phyloP scores from a whole-genome alignment of 1,139 yeast genomes.

The Hyphopichia burtonii region DNA sequence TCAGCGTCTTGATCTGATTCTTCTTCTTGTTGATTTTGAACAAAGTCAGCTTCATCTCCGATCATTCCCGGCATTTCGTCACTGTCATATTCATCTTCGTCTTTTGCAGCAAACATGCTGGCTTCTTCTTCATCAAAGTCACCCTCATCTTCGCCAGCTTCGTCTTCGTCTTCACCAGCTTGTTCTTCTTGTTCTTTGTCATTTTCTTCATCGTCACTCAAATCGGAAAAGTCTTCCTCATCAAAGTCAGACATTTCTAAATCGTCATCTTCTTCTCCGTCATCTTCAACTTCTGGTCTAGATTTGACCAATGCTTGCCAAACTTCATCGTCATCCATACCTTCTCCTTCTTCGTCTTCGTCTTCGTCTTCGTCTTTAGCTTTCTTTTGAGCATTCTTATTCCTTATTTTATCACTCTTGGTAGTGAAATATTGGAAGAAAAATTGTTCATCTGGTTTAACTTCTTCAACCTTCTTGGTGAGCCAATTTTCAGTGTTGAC shows the following conservation, averaged over 20 bases:
- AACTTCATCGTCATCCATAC: slow-evolving; percentile 62
- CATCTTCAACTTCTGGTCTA: slow-evolving; percentile 73
- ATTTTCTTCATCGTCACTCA: slow-evolving; percentile 22
- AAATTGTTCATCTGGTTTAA: slow-evolving; percentile 86
- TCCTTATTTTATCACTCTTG: slow-evolving; percentile 50
- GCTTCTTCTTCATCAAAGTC: slow-evolving; percentile 21
- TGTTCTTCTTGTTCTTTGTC: slow-evolving; percentile 29
- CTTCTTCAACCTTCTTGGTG: slow-evolving; percentile 56
- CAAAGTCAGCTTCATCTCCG: slow-evolving; percentile 11
- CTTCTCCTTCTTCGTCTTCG: slow-evolving; percentile 26
- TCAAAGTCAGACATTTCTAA: slow-evolving; percentile 51
- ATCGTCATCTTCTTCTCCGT: slow-evolving; percentile 40
- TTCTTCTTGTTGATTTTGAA: slow-evolving; percentile 14
- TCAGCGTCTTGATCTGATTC: slow-evolving; percentile 14
- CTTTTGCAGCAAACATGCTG: slow-evolving; percentile 29
- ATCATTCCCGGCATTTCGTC: slow-evolving; percentile 23
- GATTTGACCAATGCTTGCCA: slow-evolving; percentile 89
- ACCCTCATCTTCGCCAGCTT: slow-evolving; percentile 15
- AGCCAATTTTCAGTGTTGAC: slow-evolving; percentile 86
- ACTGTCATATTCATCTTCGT: slow-evolving; percentile 39
- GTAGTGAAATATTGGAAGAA: slow-evolving; percentile 83
- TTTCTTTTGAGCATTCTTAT: slow-evolving; percentile 20
- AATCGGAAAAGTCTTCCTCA: slow-evolving; percentile 38
- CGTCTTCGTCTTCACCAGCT: slow-evolving; percentile 24
- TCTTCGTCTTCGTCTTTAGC: slow-evolving; percentile 14